A percentile compares a stretch with the other conserved stretches of the same genome.
Evolutionary conservation across 371 early-diverging fungal genomes (phyloP).

Genomic region (Nematocida displodere): DNA sequence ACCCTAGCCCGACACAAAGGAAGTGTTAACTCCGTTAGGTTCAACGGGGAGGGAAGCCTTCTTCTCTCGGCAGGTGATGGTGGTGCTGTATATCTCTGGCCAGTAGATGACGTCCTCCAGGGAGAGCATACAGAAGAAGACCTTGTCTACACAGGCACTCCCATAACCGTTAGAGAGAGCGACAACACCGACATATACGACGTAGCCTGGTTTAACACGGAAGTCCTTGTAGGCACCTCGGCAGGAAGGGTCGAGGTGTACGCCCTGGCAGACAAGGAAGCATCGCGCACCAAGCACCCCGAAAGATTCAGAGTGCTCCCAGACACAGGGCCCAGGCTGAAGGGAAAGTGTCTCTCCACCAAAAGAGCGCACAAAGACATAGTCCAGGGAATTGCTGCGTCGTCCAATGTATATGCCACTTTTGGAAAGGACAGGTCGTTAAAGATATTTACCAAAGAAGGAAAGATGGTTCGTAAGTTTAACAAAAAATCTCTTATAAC

Average conservation of each 20-base stretch:
- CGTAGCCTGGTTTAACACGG: constrained; percentile 49
- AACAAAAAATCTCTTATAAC: constrained; percentile 23
- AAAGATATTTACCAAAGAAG: constrained; percentile 55
- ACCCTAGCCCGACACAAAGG: constrained; percentile 56
- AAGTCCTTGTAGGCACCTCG: constrained; percentile 51
- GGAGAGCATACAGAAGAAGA: constrained; percentile 9
- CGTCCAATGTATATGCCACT: constrained; percentile 31
- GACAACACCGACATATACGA: constrained; percentile 64
- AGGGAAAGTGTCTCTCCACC: constrained; percentile 37
- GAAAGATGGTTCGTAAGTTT: constrained; percentile 17
- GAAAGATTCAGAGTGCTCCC: background rate
- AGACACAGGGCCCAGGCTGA: background rate
- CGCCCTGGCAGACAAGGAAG: background rate
- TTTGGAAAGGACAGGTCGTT: constrained; percentile 53
- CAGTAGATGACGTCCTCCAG: constrained; percentile 1
- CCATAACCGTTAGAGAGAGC: constrained; percentile 32
- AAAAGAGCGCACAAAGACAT: constrained; percentile 50
- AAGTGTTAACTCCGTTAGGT: constrained; percentile 61
- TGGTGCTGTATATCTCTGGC: constrained; percentile 58
- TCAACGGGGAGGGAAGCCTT: constrained; percentile 35
- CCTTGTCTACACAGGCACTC: constrained; percentile 11
- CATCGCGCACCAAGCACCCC: background rate
- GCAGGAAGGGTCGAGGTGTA: constrained; percentile 37
- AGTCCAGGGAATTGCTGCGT: constrained; percentile 57
- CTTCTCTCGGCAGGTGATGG: constrained; percentile 61